A percentile compares a stretch with the other conserved stretches of the same genome.
Conservation (phyloP, 805 yeast species). For the Starmera amethionina region DNA sequence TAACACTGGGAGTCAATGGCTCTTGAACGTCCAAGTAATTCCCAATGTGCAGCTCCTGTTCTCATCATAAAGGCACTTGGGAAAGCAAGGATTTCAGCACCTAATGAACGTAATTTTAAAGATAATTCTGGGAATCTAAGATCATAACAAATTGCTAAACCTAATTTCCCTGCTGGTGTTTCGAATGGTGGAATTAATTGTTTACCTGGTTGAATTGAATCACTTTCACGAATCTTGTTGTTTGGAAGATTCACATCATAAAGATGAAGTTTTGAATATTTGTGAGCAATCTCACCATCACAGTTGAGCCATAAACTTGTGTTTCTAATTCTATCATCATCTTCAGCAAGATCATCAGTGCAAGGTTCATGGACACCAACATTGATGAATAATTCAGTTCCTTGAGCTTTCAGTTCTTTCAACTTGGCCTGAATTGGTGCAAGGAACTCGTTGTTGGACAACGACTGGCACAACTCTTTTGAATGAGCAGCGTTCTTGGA, state of each 20-base stretch:
- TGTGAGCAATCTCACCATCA: slow-evolving; percentile 51
- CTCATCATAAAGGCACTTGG: slow-evolving; percentile 92
- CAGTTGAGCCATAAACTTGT: slow-evolving; percentile 62
- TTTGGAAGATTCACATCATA: slow-evolving; percentile 87
- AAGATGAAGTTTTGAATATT: slow-evolving; percentile 80
- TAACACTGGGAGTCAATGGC: slow-evolving; percentile 86
- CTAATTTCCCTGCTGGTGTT: slow-evolving; percentile 55
- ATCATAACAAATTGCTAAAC: slow-evolving; percentile 76
- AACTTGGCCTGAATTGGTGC: slow-evolving; percentile 37
- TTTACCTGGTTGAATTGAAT: slow-evolving; percentile 74
- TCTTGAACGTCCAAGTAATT: slow-evolving; percentile 63
- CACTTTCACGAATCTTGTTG: slow-evolving; percentile 49
- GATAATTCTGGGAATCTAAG: slow-evolving; percentile 81
- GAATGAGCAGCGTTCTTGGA: slow-evolving; percentile 64
- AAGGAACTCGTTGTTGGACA: slow-evolving; percentile 29
- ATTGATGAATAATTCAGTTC: slow-evolving; percentile 47
- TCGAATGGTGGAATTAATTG: slow-evolving; percentile 42
- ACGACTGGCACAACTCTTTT: slow-evolving; percentile 41
- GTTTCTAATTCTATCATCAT: slow-evolving; percentile 46
- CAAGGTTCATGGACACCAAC: slow-evolving; percentile 84
- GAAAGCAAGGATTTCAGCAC: slow-evolving; percentile 69
- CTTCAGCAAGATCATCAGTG: neutral
- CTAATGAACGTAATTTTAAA: slow-evolving; percentile 46
- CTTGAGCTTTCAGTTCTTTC: slow-evolving; percentile 24
- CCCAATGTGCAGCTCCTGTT: slow-evolving; percentile 93